These are phyloP conservation scores for Aspergillus cejpii DNA, from an alignment of 2,329 filamentous ascomycete genomes.

Conservation along the genomic window DNA sequence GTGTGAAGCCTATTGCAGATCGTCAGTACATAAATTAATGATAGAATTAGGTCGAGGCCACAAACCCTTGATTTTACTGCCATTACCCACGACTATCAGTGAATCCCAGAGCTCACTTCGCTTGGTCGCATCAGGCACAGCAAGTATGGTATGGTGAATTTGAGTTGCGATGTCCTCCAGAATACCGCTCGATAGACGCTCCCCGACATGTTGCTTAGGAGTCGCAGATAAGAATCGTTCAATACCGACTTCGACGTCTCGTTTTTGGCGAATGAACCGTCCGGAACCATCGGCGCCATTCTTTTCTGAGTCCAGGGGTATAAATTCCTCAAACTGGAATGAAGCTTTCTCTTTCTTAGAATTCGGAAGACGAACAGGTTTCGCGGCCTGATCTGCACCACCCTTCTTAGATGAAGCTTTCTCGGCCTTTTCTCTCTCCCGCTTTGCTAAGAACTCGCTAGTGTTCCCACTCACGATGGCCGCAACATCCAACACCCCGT, in stretches of 20 bases:
- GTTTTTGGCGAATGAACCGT: conserved; percentile 47
- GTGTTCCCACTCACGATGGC: conserved; percentile 60
- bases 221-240: conserved; percentile 57
- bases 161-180: conserved; percentile 77
- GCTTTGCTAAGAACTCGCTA: conserved; percentile 55
- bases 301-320: conserved; percentile 49
- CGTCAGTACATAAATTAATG: neutral
- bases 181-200: conserved; percentile 51
- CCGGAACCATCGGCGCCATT: conserved; percentile 44
- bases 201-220: conserved; percentile 27
- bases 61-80: conserved; percentile 57
- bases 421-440: conserved; percentile 58
- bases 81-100: conserved; percentile 85
- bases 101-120: conserved; percentile 86
- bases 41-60: neutral
- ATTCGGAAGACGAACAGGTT: conserved; percentile 51
- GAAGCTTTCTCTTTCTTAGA: conserved; percentile 53
- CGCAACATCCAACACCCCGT: conserved; percentile 59
- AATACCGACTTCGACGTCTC: conserved; percentile 56
- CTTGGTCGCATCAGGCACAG: conserved; percentile 76
- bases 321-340: conserved; percentile 57
- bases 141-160: conserved; percentile 75
- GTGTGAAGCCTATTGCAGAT: conserved; percentile 62
- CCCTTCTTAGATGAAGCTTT: conserved; percentile 50
- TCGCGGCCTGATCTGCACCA: conserved; percentile 42